phyloP scores from a whole-genome alignment of 2,329 filamentous ascomycete species.

The Aspergillus arachidicola region DNA sequence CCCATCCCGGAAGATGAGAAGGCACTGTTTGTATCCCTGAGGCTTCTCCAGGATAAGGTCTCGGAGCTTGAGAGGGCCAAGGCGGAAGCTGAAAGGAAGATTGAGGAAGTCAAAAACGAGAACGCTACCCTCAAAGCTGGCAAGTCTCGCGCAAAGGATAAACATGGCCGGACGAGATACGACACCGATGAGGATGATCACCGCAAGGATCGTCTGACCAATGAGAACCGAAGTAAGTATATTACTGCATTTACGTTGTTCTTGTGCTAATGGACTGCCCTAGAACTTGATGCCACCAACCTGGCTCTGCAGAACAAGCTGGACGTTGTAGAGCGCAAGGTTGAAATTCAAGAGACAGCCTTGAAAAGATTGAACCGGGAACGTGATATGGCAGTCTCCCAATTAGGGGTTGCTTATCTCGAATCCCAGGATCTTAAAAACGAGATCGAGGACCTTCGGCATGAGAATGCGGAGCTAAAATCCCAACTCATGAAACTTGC shows the following conservation, averaged over 20 bases:
- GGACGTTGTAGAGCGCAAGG: slow-evolving; percentile 58
- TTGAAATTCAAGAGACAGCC: slow-evolving; percentile 55
- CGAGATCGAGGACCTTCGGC: slow-evolving; percentile 41
- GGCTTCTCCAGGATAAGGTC: slow-evolving; percentile 61
- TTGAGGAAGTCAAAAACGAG: slow-evolving; percentile 56
- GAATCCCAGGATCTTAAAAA: slow-evolving; percentile 50
- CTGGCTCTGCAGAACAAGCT: slow-evolving; percentile 58
- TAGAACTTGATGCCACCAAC: slow-evolving; percentile 55
- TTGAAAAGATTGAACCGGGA: slow-evolving; percentile 59
- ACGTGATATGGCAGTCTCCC: slow-evolving; percentile 59
- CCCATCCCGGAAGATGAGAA: slow-evolving; percentile 65
- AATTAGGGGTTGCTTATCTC: slow-evolving; percentile 59
- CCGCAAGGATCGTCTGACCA: slow-evolving; percentile 34
- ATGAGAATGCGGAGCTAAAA: slow-evolving; percentile 44
- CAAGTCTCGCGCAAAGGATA: slow-evolving; percentile 38
- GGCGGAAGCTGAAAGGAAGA: slow-evolving; percentile 50
- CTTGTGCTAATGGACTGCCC: slow-evolving; percentile 23
- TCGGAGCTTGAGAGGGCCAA: slow-evolving; percentile 59
- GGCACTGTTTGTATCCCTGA: slow-evolving; percentile 62
- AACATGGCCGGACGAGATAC: slow-evolving; percentile 36
- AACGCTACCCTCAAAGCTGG: slow-evolving; percentile 54
- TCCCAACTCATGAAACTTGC: slow-evolving; percentile 35
- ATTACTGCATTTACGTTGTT: slow-evolving; percentile 18
- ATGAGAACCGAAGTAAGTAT: slow-evolving; percentile 44
- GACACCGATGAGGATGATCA: slow-evolving; percentile 50